Percentiles rank a stretch among this genome's conserved stretches.
phyloP scores from a whole-genome alignment of 371 early-diverging fungal genomes.

The Mucor indicus region DNA sequence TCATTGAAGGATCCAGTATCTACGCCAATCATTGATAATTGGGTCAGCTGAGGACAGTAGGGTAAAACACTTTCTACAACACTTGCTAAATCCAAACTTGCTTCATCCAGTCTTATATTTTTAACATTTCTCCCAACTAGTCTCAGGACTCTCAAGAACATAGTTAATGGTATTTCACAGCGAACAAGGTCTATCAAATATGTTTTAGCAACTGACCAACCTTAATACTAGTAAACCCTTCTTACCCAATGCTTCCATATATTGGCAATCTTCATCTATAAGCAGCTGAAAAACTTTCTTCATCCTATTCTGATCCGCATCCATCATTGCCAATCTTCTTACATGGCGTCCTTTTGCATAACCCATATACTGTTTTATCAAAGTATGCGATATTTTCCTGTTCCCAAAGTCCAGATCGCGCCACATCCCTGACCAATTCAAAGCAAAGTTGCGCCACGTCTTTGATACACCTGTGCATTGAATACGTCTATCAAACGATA shows the following conservation, averaged over 20 bases:
- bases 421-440: slow-evolving; percentile 40
- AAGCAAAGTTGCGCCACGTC: slow-evolving; percentile 28
- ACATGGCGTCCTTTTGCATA: slow-evolving; percentile 29
- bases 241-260: slow-evolving; percentile 30
- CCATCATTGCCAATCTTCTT: slow-evolving; percentile 13
- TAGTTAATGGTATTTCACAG: slow-evolving; percentile 8
- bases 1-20: slow-evolving; percentile 1
- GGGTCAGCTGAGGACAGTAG: slow-evolving; percentile 11
- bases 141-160: slow-evolving; percentile 17
- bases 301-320: slow-evolving; percentile 8
- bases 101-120: slow-evolving; percentile 16
- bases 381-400: slow-evolving; percentile 3
- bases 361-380: slow-evolving; percentile 21
- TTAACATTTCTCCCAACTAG: slow-evolving; percentile 23
- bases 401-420: slow-evolving; percentile 26
- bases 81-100: neutral
- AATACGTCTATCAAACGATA: slow-evolving; percentile 34
- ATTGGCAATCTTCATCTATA: slow-evolving; percentile 29
- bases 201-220: neutral
- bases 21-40: slow-evolving; percentile 14
- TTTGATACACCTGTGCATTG: slow-evolving; percentile 33
- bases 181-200: slow-evolving; percentile 15
- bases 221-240: neutral
- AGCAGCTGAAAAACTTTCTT: slow-evolving; percentile 19
- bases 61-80: slow-evolving; percentile 9